phyloP scores from a whole-genome alignment of 176 grass and related monocot species.

The Phragmites australis region DNA sequence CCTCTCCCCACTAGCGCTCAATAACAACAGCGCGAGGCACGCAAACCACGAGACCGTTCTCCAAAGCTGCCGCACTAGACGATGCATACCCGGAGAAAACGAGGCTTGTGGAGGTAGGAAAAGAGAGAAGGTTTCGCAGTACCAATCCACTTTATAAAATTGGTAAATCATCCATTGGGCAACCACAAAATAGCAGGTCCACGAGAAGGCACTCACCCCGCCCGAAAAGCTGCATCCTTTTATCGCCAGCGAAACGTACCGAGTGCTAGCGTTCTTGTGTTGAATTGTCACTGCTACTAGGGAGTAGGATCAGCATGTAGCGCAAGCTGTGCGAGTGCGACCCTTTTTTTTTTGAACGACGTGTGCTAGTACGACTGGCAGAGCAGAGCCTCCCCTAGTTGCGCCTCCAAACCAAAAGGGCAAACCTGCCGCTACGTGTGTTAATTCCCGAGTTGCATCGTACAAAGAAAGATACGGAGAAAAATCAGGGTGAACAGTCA shows the following conservation, averaged over 20 bases:
- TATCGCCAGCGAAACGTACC: conserved; percentile 1
- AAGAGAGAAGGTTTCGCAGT: not conserved
- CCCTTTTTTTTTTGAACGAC: not conserved
- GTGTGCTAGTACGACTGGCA: not conserved
- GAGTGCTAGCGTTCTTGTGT: not conserved
- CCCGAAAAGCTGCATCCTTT: not conserved
- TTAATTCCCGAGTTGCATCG: too few species aligned
- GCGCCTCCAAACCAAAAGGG: not conserved
- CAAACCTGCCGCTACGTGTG: too few species aligned
- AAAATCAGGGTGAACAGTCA: too few species aligned
- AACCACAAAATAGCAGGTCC: not conserved
- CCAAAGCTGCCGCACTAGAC: not conserved
- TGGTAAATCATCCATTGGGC: not conserved
- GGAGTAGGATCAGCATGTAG: not conserved
- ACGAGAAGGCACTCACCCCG: not conserved
- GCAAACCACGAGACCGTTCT: not conserved
- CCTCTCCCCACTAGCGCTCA: not conserved
- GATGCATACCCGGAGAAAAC: not conserved
- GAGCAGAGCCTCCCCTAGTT: conserved; percentile 12
- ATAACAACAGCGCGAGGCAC: not conserved
- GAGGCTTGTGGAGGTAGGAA: not conserved
- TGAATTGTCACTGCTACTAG: not conserved
- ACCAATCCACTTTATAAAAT: too few species aligned
- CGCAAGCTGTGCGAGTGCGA: too few species aligned
- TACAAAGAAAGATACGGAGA: too few species aligned